Conservation (phyloP, 345 rosid genomes). For the Raphanus raphanistrum region DNA sequence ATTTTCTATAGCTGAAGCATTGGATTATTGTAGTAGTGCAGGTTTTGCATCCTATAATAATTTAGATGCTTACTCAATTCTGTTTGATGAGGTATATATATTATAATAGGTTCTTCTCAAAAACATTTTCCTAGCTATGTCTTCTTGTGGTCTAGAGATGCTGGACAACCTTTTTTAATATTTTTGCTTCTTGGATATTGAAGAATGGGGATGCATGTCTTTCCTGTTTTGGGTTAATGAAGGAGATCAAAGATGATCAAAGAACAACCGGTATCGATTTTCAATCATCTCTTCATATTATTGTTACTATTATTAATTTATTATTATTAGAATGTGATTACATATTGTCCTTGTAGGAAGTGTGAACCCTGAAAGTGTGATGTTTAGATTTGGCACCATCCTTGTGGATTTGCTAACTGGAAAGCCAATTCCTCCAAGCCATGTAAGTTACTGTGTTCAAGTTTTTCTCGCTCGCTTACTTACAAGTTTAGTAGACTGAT, state of each 20-base stretch:
- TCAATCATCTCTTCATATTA: not conserved
- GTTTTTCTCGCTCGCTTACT: not conserved
- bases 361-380: constrained; percentile 74
- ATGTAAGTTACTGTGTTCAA: constrained; percentile 50
- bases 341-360: constrained; percentile 51
- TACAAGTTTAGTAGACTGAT: not conserved
- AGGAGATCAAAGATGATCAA: constrained; percentile 65
- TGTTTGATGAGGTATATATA: constrained; percentile 72
- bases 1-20: constrained; percentile 68
- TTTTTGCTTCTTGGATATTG: not conserved
- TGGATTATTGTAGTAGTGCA: constrained; percentile 64
- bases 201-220: constrained; percentile 91
- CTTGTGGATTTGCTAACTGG: constrained; percentile 75
- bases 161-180: not conserved
- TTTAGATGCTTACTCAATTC: constrained; percentile 76
- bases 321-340: constrained; percentile 8
- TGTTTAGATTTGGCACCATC: constrained; percentile 72
- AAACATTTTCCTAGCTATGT: not conserved
- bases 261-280: constrained; percentile 56
- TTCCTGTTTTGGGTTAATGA: constrained; percentile 92
- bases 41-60: constrained; percentile 75
- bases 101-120: not conserved
- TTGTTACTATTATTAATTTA: not conserved
- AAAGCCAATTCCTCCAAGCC: constrained; percentile 82
- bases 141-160: not conserved